Conservation (phyloP, 2,329 filamentous ascomycete species). For the Pestalotiopsis fici region DNA sequence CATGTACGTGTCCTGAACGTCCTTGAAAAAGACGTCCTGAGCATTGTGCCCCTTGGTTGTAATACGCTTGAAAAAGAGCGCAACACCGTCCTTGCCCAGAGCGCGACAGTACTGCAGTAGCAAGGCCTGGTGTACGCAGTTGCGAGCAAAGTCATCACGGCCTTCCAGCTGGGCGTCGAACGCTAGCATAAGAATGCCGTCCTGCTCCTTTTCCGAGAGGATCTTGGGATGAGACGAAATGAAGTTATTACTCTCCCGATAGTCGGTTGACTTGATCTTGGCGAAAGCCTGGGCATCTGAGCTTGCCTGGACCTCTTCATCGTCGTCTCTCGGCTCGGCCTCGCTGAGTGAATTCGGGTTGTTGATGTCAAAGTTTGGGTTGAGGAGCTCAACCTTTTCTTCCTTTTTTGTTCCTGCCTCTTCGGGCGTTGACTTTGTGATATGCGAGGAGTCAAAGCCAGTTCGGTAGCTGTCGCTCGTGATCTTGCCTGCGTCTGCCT, state of each 20-base stretch:
- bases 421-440: constrained; percentile 46
- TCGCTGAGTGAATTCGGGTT: constrained; percentile 22
- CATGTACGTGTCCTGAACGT: constrained; percentile 85
- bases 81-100: constrained; percentile 83
- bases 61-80: constrained; percentile 94
- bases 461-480: constrained; percentile 88
- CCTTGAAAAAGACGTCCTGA: constrained; percentile 86
- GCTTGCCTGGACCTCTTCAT: constrained; percentile 75
- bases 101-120: constrained; percentile 93
- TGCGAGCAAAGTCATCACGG: constrained; percentile 74
- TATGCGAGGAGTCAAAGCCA: constrained; percentile 85
- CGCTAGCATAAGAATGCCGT: constrained; percentile 86
- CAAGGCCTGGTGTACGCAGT: constrained; percentile 91
- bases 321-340: constrained; percentile 50
- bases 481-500: constrained; percentile 84
- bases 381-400: constrained; percentile 71
- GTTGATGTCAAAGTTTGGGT: constrained; percentile 56
- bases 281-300: constrained; percentile 80
- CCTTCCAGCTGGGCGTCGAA: constrained; percentile 85
- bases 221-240: constrained; percentile 78
- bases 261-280: constrained; percentile 74
- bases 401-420: constrained; percentile 45
- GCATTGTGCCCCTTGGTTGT: constrained; percentile 89
- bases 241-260: constrained; percentile 72
- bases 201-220: constrained; percentile 81